Base-by-base conservation (phyloP, 2,329 filamentous ascomycete species). In the Sarocladium kiliense region DNA sequence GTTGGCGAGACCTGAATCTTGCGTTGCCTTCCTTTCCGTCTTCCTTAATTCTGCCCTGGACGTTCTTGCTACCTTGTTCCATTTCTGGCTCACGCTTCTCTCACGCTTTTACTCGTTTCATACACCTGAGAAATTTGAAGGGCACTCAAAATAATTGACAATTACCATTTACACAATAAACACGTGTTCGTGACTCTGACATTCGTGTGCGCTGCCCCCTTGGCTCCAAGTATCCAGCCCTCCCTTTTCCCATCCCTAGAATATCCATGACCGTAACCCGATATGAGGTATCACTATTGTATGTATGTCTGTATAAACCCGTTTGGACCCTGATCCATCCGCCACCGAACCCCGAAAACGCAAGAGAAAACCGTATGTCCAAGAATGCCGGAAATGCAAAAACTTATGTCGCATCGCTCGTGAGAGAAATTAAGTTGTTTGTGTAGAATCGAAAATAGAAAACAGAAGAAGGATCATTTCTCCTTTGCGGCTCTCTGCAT, bases 401-500 rank as follows among this genome's bases (percentile, higher is more conserved):
- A 47, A 18, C 5, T 10, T 10, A n/a, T 19, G 12, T 41, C 37
- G n/a, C 37, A 41, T 41, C 37, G 37, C 18, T 50, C 41, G 14
- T 45, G 21, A 19, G 3, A 37, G 41, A 27, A 47, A 47, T 21
- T 16, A 26, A 23, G 42, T 16, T 37, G 6, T 32, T 32, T 21
- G 19, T 34, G 3, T 51, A 55, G 54, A 42, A n/a, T 6, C 19
- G 19, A 16, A 5, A 16, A n/a, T 9, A 39, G 5, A 39, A 16
- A 10, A 11, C 7, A 39, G 18, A 18, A n/a, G 18, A 9, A 44
- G 10, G 41, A 34, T 59, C 27, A 64, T 54, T 56, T 50, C 39
- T 74, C 65, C 60, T 68, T 74, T 1, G 74, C 73, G 23, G 66
- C 61, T 34, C 69, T 71, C 63, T 96, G 91, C 85, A 97, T 88